Percentiles rank a stretch among this genome's conserved stretches.
phyloP scores from a whole-genome alignment of 768 basidiomycete species.

The Nevesoporus exiguus region DNA sequence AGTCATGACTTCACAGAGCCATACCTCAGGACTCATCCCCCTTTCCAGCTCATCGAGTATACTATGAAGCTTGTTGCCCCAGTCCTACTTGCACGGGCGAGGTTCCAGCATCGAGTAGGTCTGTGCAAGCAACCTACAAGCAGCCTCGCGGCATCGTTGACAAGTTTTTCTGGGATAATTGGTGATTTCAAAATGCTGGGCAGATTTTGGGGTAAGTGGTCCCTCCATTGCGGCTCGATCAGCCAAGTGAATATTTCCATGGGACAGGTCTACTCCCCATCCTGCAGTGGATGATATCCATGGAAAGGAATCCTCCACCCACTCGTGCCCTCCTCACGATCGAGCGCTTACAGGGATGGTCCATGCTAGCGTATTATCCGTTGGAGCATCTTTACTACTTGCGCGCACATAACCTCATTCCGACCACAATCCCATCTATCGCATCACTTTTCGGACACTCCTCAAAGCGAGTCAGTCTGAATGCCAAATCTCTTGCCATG shows the following conservation, averaged over 20 bases:
- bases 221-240: neutral
- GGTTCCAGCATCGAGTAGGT: slow-evolving; percentile 64
- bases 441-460: slow-evolving; percentile 40
- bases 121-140: slow-evolving; percentile 53
- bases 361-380: slow-evolving; percentile 79
- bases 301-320: slow-evolving; percentile 69
- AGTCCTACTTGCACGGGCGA: slow-evolving; percentile 61
- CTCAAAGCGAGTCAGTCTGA: slow-evolving; percentile 42
- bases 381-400: slow-evolving; percentile 76
- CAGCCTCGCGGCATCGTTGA: slow-evolving; percentile 46
- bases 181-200: slow-evolving; percentile 71
- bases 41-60: slow-evolving; percentile 65
- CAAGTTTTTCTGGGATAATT: slow-evolving; percentile 53
- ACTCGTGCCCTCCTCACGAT: slow-evolving; percentile 70
- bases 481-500: slow-evolving; percentile 47
- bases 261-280: slow-evolving; percentile 69
- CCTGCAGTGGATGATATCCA: slow-evolving; percentile 71
- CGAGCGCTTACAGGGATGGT: slow-evolving; percentile 69
- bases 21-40: neutral
- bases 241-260: neutral
- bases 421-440: slow-evolving; percentile 48
- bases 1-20: neutral
- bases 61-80: slow-evolving; percentile 67
- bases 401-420: slow-evolving; percentile 56
- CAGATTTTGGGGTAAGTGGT: slow-evolving; percentile 72